These are phyloP conservation scores for Pseudocercospora crystallina DNA, from an alignment of 2,329 filamentous ascomycete species.

Conservation along the genomic window DNA sequence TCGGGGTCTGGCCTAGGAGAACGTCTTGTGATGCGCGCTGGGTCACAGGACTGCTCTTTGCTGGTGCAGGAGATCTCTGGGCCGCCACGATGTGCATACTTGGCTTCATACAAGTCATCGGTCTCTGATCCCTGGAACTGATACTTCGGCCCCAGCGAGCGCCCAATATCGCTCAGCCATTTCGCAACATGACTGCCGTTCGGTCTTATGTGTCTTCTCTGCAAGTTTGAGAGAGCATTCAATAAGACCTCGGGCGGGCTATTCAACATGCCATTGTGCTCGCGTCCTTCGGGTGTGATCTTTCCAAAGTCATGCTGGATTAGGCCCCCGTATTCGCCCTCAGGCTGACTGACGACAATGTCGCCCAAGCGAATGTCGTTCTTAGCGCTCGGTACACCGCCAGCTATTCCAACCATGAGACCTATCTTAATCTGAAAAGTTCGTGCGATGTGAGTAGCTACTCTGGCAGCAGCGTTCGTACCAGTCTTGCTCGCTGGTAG, in stretches of 20 bases:
- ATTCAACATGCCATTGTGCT: too few species aligned
- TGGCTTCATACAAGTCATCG: too few species aligned
- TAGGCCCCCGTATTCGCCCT: slow-evolving; percentile 24
- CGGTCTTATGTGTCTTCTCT: too few species aligned
- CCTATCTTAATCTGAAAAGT: slow-evolving; percentile 23
- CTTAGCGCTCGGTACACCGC: slow-evolving; percentile 10
- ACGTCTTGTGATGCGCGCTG: too few species aligned
- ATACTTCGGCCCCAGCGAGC: slow-evolving; percentile 2
- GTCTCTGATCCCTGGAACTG: neutral
- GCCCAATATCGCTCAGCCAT: neutral
- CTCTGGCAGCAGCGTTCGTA: slow-evolving; percentile 20
- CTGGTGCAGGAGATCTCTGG: too few species aligned
- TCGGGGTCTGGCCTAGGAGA: neutral
- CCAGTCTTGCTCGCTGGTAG: slow-evolving; percentile 23
- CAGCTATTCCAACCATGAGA: slow-evolving; percentile 22
- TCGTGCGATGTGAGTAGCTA: slow-evolving; percentile 22
- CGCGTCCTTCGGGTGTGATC: neutral
- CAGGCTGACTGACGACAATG: slow-evolving; percentile 29
- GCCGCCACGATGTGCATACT: too few species aligned
- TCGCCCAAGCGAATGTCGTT: slow-evolving; percentile 31
- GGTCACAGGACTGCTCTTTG: too few species aligned
- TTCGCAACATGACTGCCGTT: too few species aligned
- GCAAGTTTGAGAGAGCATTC: too few species aligned
- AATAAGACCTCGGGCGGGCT: too few species aligned
- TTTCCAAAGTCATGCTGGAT: slow-evolving; percentile 25